Base-by-base conservation (phyloP, 2,329 filamentous ascomycete genomes). In the Talaromyces pinophilus region DNA sequence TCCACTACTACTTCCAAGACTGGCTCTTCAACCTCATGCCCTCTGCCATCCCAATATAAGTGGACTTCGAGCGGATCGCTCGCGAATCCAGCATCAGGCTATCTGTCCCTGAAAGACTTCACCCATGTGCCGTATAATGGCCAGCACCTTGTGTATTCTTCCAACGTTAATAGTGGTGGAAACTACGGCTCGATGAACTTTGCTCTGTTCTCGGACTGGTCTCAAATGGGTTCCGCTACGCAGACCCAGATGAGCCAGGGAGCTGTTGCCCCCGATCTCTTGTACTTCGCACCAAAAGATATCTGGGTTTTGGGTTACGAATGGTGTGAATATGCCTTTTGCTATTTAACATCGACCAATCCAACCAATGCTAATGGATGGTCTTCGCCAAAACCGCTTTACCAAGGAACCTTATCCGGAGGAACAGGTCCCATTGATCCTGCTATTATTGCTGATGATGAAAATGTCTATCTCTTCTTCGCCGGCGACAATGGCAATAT, bases 381-480 rank as follows among this genome's bases (percentile, higher is more conserved):
- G 87, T 83, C 82, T 1, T 68, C 78, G 0, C 74, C 79, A 8
- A 79, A 87, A 74, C 70, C 85, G 3, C 83, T 90, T 57, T 89
- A 87, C 78, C 77, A 81, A 0, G 87, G 87, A 13, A 80, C 73
- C 22, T 85, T 89, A 46, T 25, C 69, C 70, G 80, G 75, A 75
- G 80, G 75, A 75, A 87, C 84, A 0, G 86, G 86, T 0, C 72
- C 80, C 11, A 89, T 90, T 67, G 87, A 90, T 74, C 87, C 88
- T 76, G 86, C 86, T 0, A 69, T 90, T 65, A 90, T 90, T 69
- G 86, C 85, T 48, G 88, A 90, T 74, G 76, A 76, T 72, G 76
- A 73, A 6, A 84, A 85, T 76, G 89, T 89, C 86, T 89, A 89
- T 70, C 79, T 90, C 4, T 90, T 90, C 83, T 90, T 90, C 70